Evolutionary conservation across 306 rosid genomes (phyloP), one percentile per base, ranked within the genome.

Genomic region (Rosa rugosa): DNA sequence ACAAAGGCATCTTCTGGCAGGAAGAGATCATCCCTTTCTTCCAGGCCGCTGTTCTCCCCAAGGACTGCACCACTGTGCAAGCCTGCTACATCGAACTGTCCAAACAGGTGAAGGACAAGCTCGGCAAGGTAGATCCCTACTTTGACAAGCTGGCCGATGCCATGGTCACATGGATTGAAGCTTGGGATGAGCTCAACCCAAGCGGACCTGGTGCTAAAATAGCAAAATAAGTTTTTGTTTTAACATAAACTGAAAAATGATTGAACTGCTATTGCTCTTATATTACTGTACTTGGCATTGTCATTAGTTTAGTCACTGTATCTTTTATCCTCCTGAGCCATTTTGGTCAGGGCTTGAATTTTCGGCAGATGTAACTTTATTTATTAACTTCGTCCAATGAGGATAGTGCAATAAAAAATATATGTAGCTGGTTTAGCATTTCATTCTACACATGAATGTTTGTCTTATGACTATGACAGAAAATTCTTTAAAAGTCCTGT

Each of bases 61-160:
- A 91, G 80, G 97, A 92, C 50, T 86, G 91, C 86, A 89, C 97
- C 57, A 87, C 88, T 64, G 98, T 92, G 72, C 97, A 94, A 68
- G 89, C 91, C 45, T 94, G 97, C 93, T 92, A 94, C 85, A 51
- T 91, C 77, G 98, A 90, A 62, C 90, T 94, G 45, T 84, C 97
- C 63, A 94, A 91, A 79, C 94, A 87, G 77, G 97, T 94, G 46
- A 94, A 94, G 86, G 97, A 92, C 16, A 92, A 94, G 76, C 98
- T 92, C 1, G 22, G 85, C 75, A 92, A 88, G 86, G 54, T 94
- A 3, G 97, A 94, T 25, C 97, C 97, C 77, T 94, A 94, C 91
- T 94, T 88, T 5, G 88, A 81, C 81, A 88, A 88, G 81, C 80
- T 88, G 2, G 91, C 89, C 12, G 91, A 88, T 71, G 91, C 91